phyloP scores from a whole-genome alignment of 148 eudicot species.

The Suaeda aralocaspica region DNA sequence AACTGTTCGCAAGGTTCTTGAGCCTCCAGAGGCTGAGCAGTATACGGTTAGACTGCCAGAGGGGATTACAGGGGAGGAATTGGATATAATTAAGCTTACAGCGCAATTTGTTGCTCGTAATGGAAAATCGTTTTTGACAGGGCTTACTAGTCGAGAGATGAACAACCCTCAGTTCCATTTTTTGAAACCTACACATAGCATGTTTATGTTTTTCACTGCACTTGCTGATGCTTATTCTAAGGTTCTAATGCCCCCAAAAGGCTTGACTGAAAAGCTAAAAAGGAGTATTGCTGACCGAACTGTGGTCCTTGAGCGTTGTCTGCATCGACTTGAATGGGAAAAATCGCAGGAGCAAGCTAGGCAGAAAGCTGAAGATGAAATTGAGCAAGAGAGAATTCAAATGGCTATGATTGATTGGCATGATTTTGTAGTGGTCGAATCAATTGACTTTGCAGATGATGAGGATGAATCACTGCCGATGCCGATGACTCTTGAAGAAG shows the following conservation, averaged over 20 bases:
- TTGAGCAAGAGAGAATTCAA: conserved; percentile 68
- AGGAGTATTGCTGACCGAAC: conserved; percentile 62
- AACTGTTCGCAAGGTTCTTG: conserved; percentile 61
- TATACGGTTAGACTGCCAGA: conserved; percentile 78
- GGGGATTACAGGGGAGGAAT: conserved; percentile 79
- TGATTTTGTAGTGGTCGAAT: conserved; percentile 73
- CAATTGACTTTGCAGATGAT: conserved; percentile 72
- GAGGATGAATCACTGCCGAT: conserved; percentile 76
- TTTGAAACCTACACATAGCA: conserved; percentile 73
- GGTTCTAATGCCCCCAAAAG: conserved; percentile 78
- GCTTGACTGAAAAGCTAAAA: conserved; percentile 59
- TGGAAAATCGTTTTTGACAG: conserved; percentile 69
- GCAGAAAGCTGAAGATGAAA: conserved; percentile 79
- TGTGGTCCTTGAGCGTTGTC: conserved; percentile 64
- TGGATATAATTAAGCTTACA: conserved; percentile 77
- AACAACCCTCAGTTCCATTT: conserved; percentile 76
- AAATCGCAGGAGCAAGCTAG: conserved; percentile 80
- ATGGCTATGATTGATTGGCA: conserved; percentile 95
- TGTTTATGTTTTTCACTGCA: conserved; percentile 79
- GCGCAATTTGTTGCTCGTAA: conserved; percentile 80
- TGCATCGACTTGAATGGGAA: conserved; percentile 77
- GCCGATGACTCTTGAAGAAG: conserved; percentile 87
- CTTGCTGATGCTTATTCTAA: conserved; percentile 84
- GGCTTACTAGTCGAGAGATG: conserved; percentile 64
- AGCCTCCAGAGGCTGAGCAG: conserved; percentile 81